phyloP scores from a whole-genome alignment of 202 grass and related monocot genomes.

The Panicum virgatum region DNA sequence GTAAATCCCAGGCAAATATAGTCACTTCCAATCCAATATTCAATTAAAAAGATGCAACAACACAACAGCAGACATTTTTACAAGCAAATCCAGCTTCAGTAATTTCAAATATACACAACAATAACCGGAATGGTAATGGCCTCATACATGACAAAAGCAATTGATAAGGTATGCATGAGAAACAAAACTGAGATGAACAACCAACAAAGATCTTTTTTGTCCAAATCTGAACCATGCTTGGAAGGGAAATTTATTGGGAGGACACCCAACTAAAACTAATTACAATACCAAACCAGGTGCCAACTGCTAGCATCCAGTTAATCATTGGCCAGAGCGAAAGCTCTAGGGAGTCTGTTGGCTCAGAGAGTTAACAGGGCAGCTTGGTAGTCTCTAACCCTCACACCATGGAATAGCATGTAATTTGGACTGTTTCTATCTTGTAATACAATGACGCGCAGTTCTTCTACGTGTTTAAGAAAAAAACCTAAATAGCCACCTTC shows the following conservation, averaged over 20 bases:
- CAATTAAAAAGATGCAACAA: not conserved
- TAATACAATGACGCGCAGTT: too few relatives aligned
- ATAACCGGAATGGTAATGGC: not conserved
- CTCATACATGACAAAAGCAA: not conserved
- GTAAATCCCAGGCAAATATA: not conserved
- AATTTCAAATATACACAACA: not conserved
- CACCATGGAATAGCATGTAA: too few relatives aligned
- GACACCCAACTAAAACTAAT: not conserved
- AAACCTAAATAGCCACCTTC: not conserved
- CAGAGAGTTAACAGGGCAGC: too few relatives aligned
- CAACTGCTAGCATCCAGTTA: not conserved
- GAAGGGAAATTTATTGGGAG: not conserved
- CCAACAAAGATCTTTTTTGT: not conserved
- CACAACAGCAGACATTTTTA: not conserved
- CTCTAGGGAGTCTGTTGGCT: not conserved
- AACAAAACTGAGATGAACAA: not conserved
- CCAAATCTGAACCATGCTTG: not conserved
- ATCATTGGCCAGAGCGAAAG: not conserved
- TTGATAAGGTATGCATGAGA: not conserved
- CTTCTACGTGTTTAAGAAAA: too few relatives aligned
- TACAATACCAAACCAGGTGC: not conserved
- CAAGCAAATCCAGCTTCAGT: not conserved
- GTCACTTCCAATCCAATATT: not conserved
- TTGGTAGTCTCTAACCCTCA: too few relatives aligned
- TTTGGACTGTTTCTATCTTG: too few relatives aligned